Conservation (phyloP, 805 yeast species). For the Schwanniomyces polymorphus region DNA sequence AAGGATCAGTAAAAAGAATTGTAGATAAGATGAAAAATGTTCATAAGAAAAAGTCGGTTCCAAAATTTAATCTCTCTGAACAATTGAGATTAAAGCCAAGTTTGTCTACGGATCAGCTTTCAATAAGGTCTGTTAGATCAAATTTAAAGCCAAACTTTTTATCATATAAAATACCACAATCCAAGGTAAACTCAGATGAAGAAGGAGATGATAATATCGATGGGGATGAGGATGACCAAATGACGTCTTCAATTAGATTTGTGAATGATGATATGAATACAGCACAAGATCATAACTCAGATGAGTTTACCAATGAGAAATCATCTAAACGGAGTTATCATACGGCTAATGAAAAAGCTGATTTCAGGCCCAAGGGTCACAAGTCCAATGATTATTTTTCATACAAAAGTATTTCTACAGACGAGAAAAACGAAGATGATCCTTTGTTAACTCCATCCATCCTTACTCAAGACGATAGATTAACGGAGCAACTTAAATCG, state of each 20-base stretch:
- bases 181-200: constrained; percentile 66
- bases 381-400: background rate
- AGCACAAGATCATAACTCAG: constrained; percentile 7
- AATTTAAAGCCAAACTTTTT: constrained; percentile 62
- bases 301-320: constrained; percentile 11
- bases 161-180: constrained; percentile 69
- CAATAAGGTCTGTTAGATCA: constrained; percentile 33
- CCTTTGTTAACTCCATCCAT: constrained; percentile 30
- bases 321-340: constrained; percentile 2
- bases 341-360: constrained; percentile 3
- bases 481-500: constrained; percentile 32
- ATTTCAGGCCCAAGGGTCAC: background rate
- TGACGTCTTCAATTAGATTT: constrained; percentile 45
- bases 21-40: background rate
- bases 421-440: constrained; percentile 1
- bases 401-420: background rate
- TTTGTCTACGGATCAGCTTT: constrained; percentile 23
- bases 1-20: background rate
- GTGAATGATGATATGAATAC: constrained; percentile 44
- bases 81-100: background rate
- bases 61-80: background rate
- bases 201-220: constrained; percentile 57
- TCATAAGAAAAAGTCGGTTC: background rate
- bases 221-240: constrained; percentile 49
- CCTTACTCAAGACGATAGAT: constrained; percentile 35